A percentile compares a stretch with the other conserved stretches of the same genome.
phyloP scores from a whole-genome alignment of 371 early-diverging fungal genomes.

The Mortierella sp. region DNA sequence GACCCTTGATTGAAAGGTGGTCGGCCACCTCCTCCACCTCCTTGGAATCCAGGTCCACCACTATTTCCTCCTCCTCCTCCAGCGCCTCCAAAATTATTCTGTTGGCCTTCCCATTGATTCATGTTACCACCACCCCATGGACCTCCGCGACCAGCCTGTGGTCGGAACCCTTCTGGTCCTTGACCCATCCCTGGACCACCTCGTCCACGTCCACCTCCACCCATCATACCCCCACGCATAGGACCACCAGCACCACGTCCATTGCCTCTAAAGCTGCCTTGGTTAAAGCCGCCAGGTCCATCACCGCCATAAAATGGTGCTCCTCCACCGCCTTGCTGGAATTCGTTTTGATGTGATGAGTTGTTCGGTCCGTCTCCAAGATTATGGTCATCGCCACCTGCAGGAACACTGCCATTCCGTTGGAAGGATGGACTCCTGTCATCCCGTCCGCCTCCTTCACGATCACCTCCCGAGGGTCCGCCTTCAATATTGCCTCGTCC shows the following conservation, averaged over 20 bases:
- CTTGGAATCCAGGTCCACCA: constrained; percentile 27
- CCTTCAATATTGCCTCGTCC: constrained; percentile 23
- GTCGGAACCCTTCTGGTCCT: constrained; percentile 27
- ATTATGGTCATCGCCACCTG: constrained; percentile 16
- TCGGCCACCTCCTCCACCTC: constrained; percentile 13
- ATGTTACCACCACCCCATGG: constrained; percentile 20
- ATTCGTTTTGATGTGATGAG: constrained; percentile 21
- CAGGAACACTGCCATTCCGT: constrained; percentile 31
- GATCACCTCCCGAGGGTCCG: constrained; percentile 15
- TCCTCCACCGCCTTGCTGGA: constrained; percentile 27
- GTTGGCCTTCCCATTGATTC: constrained; percentile 37
- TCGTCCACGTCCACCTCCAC: constrained; percentile 36
- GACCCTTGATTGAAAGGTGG: constrained; percentile 26
- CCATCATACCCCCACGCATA: constrained; percentile 34
- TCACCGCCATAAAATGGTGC: constrained; percentile 23
- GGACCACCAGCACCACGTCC: constrained; percentile 37
- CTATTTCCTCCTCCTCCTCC: constrained; percentile 8
- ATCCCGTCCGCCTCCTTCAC: constrained; percentile 21
- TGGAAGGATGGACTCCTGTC: constrained; percentile 35
- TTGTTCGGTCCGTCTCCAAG: constrained; percentile 3
- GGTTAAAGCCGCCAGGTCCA: constrained; percentile 29
- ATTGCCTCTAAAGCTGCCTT: constrained; percentile 30
- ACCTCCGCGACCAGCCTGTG: constrained; percentile 16
- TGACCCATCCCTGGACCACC: constrained; percentile 27
- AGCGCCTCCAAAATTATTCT: constrained; percentile 19